Percentiles rank a stretch among this genome's conserved stretches.
Conservation (phyloP, 1,284 basidiomycete species). For the Porodaedalea pini region DNA sequence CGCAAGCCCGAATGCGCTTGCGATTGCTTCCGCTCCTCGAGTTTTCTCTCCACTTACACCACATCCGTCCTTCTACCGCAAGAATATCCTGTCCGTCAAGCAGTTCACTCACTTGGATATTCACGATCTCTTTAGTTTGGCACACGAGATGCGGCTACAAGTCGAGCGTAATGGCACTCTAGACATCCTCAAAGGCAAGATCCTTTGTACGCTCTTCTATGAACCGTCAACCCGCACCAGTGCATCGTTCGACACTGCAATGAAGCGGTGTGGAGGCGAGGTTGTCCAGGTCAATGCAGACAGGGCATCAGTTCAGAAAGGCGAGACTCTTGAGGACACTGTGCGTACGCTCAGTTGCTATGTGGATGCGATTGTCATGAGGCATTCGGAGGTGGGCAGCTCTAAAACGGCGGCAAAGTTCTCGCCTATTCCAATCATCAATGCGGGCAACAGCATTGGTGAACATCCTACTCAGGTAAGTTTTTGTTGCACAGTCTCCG, state of each 20-base stretch:
- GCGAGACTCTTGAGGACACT: constrained; percentile 92
- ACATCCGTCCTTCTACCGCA: constrained; percentile 75
- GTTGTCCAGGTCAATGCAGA: constrained; percentile 85
- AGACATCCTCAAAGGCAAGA: constrained; percentile 88
- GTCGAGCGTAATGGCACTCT: constrained; percentile 90
- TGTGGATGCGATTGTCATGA: constrained; percentile 90
- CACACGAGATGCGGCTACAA: constrained; percentile 94
- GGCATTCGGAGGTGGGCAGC: constrained; percentile 92
- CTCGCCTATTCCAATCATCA: constrained; percentile 93
- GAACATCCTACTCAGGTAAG: constrained; percentile 94
- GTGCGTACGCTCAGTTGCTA: constrained; percentile 95
- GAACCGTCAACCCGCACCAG: constrained; percentile 97
- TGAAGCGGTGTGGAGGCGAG: constrained; percentile 96
- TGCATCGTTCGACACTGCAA: constrained; percentile 97
- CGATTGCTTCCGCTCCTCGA: constrained; percentile 24
- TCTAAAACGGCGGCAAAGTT: constrained; percentile 90
- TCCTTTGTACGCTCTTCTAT: constrained; percentile 96
- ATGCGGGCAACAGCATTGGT: constrained; percentile 95
- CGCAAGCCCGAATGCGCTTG: constrained; percentile 25
- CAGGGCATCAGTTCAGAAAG: constrained; percentile 88
- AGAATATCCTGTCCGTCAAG: constrained; percentile 93
- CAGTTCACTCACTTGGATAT: constrained; percentile 91
- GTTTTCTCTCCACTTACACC: constrained; percentile 35
- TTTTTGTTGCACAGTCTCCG: constrained; percentile 11
- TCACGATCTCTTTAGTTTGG: constrained; percentile 91